Evolutionary conservation across 768 basidiomycete species (phyloP), one percentile per base, ranked within the genome.

Genomic region (Boletus sp.): DNA sequence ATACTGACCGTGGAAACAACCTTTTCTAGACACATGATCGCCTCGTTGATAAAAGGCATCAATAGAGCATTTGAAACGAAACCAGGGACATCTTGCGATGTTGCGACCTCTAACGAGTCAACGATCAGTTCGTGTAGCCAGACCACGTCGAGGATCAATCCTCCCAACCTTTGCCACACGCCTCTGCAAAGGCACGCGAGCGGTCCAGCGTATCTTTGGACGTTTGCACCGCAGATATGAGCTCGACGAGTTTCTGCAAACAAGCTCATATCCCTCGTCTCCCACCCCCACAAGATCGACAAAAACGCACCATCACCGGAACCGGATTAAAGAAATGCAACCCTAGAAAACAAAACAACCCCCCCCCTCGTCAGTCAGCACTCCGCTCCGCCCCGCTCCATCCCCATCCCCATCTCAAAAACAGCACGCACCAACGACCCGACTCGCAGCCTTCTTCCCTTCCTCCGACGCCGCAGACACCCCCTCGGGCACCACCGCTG

Each of bases 11-110:
- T 9, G 17, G 7, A 33, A 35, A 30, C 10, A 47, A 90, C 92
- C 79, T 89, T 92, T 71, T 98, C 95, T 1, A 98, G 76, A 61
- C 85, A 87, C 84, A 96, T 88, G 60, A 98, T 92, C 0, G 95
- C 95, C 79, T 98, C 96, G 61, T 98, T 98, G 62, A 98, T 87
- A 73, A 94, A 98, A 2, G 96, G 96, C 92, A 98, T 98, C 41
- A 98, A 74, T 30, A 95, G 79, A 1, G 93, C 93, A 64, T 97
- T 95, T 1, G 93, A 90, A n/a, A 95, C 91, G 70, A 93, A 94
- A 5, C 93, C 94, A 4, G 95, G 95, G 1, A 95, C 91, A 64
- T 98, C 95, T 63, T 90, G 83, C 0, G 93, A 94, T 4, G 82
- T 83, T 2, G 93, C 89, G 1, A 98, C 93, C 79, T 93, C 92